Percentiles rank a stretch among this genome's conserved stretches.
phyloP scores from a whole-genome alignment of 2,329 filamentous ascomycete species.

The Hypoxylon sp. region DNA sequence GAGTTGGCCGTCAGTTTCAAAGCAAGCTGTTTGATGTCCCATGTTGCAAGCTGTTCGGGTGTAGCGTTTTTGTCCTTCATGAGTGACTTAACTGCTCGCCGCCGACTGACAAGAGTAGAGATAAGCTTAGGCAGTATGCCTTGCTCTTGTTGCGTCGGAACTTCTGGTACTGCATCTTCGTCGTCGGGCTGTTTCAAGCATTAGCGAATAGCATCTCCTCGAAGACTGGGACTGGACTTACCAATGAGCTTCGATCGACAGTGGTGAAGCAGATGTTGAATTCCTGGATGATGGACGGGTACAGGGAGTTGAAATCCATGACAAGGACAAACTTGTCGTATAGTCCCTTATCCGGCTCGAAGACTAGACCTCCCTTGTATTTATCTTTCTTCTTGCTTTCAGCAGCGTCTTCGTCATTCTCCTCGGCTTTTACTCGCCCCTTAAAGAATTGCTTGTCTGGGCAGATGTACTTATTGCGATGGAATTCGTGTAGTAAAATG shows the following conservation, averaged over 20 bases:
- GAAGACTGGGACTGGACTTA: constrained; percentile 59
- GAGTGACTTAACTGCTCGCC: constrained; percentile 91
- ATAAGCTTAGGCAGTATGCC: constrained; percentile 93
- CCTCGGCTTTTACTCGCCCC: constrained; percentile 77
- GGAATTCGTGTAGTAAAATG: constrained; percentile 97
- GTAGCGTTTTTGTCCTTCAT: constrained; percentile 96
- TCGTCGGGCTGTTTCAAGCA: constrained; percentile 70
- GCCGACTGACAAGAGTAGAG: constrained; percentile 87
- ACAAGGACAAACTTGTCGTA: constrained; percentile 99
- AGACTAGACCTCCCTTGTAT: constrained; percentile 97
- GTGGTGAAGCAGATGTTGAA: constrained; percentile 99
- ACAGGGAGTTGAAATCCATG: constrained; percentile 99
- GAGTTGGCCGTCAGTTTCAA: constrained; percentile 98
- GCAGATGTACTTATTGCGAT: constrained; percentile 97
- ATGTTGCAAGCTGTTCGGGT: constrained; percentile 86
- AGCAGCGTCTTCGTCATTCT: constrained; percentile 75
- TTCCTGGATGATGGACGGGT: constrained; percentile 98
- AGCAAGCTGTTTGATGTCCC: constrained; percentile 98
- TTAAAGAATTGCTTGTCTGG: constrained; percentile 92
- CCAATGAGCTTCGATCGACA: constrained; percentile 80
- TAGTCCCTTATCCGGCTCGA: constrained; percentile 95
- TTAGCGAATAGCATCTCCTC: constrained; percentile 47
- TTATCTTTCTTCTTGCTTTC: constrained; percentile 98
- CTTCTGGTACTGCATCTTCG: constrained; percentile 89
- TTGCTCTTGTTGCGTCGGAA: constrained; percentile 80